phyloP scores from a whole-genome alignment of 805 yeast species.

The Myxozyma geophila region DNA sequence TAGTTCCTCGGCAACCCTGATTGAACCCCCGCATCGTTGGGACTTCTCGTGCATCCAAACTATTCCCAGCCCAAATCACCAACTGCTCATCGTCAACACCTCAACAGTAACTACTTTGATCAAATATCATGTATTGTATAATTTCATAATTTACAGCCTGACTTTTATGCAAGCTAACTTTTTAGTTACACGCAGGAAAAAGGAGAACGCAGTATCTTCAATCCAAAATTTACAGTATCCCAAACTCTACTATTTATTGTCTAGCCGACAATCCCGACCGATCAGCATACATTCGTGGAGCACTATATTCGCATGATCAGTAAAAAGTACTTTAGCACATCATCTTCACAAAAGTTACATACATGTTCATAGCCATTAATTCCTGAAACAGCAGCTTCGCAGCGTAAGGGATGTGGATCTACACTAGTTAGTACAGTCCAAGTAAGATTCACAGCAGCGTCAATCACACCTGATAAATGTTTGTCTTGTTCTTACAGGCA shows the following conservation, averaged over 20 bases:
- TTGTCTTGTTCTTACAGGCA: constrained; percentile 97
- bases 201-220: too few relatives aligned
- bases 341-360: constrained; percentile 1
- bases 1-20: background rate
- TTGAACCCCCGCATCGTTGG: background rate
- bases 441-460: too few relatives aligned
- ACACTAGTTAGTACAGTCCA: background rate
- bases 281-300: constrained; percentile 93
- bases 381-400: constrained; percentile 98
- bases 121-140: too few relatives aligned
- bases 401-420: constrained; percentile 88
- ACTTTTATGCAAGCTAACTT: too few relatives aligned
- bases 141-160: too few relatives aligned
- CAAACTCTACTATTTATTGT: background rate
- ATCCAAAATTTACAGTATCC: too few relatives aligned
- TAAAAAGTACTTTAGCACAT: background rate
- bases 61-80: background rate
- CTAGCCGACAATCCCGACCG: constrained; percentile 61
- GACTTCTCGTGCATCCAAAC: background rate
- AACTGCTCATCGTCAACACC: background rate
- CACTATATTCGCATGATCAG: constrained; percentile 15
- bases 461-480: constrained; percentile 73
- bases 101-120: too few relatives aligned
- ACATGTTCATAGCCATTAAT: constrained; percentile 97
- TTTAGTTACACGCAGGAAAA: too few relatives aligned